Base-by-base conservation (phyloP, 306 rosid genomes). In the Adenanthera pavonina region DNA sequence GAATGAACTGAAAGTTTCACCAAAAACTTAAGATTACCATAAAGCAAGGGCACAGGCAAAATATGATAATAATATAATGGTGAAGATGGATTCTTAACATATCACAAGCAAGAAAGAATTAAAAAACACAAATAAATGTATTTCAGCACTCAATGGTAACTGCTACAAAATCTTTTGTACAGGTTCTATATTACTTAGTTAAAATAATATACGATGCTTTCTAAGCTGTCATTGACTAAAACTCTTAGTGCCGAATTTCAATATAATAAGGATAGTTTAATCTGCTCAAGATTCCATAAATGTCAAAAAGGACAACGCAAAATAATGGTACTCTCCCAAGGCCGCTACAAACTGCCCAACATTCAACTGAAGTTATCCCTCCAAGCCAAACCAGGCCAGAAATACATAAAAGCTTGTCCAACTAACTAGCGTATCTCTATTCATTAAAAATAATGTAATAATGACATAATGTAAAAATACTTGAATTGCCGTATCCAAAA, bases 261-360 rank as follows among this genome's bases (percentile, higher is more conserved):
- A 51, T 41, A 25, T 5, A 41, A 53, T 4, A 56, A 20, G 41
- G 3, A n/a, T 12, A 20, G 2, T 52, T 14, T 9, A 52, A 48
- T 69, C 15, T 51, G 61, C 49, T 77, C 52, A 70, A 36, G 66
- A 80, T 47, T 49, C 70, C 33, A 47, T 5, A 14, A 20, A 6
- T 8, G 62, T 14, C n/a, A 12, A 47, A 69, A 47, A 69, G 0
- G 52, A 61, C 30, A 51, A 14, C 19, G 44, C 65, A n/a, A 49
- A 54, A 41, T 3, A 54, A 72, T 60, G 73, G 14, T 44, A 69
- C 60, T 44, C 56, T 72, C 57, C 43, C 51, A 25, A 6, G 71
- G 17, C 71, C 75, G 56, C 60, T 7, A 40, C 72, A 40, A 67
- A 9, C 75, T 65, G 52, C 78, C 80, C 44, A 81, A 41, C 86